Conservation (phyloP, 805 yeast genomes). For the Barnettozyma wickerhamii region DNA sequence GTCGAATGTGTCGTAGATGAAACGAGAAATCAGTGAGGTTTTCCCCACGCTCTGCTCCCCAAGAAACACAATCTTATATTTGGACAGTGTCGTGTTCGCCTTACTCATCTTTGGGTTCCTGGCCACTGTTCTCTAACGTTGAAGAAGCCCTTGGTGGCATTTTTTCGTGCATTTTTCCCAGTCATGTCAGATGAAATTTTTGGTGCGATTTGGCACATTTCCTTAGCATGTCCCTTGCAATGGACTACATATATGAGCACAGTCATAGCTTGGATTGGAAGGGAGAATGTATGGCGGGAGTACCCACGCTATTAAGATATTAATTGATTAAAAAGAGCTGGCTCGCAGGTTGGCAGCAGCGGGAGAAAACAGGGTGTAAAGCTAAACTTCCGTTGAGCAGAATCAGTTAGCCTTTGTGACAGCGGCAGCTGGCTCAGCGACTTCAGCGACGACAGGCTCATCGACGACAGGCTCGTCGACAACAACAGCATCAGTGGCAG, state of each 20-base stretch:
- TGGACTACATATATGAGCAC: too few species aligned
- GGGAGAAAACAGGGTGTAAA: too few species aligned
- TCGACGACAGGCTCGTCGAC: neutral
- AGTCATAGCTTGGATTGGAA: too few species aligned
- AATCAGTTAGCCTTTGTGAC: too few species aligned
- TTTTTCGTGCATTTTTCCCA: neutral
- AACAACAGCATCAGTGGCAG: neutral
- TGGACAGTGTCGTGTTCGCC: constrained; percentile 35
- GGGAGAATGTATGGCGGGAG: too few species aligned
- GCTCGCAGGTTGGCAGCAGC: too few species aligned
- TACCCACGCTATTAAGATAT: too few species aligned
- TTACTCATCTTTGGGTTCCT: constrained; percentile 17
- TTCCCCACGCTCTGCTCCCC: constrained; percentile 94
- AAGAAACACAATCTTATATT: constrained; percentile 86
- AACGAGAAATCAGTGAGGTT: constrained; percentile 92
- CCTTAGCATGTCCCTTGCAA: too few species aligned
- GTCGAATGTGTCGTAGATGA: constrained; percentile 97
- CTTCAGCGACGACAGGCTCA: neutral
- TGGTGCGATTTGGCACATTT: too few species aligned
- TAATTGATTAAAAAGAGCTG: too few species aligned
- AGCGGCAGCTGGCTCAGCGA: neutral
- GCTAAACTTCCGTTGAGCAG: too few species aligned
- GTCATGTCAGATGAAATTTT: too few species aligned
- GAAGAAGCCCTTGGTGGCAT: neutral
- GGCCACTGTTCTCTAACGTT: neutral